Conservation (phyloP, 1,284 basidiomycete species). For the Cryptococcus sp. region DNA sequence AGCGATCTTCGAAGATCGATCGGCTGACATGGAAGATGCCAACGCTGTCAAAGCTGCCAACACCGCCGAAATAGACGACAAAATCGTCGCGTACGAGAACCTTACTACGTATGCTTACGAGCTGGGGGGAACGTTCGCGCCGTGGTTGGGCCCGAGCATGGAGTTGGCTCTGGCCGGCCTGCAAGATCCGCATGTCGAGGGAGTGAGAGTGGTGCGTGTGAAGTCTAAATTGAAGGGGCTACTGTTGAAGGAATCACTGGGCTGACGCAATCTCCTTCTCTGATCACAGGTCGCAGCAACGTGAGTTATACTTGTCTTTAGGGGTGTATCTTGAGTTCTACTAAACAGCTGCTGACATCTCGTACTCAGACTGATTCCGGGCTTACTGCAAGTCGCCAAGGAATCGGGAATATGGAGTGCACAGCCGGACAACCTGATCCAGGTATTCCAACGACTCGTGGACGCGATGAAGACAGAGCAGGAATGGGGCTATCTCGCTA, state of each 20-base stretch:
- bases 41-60: constrained; percentile 53
- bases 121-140: constrained; percentile 68
- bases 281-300: constrained; percentile 59
- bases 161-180: constrained; percentile 71
- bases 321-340: neutral
- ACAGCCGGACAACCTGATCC: constrained; percentile 68
- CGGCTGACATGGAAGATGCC: constrained; percentile 55
- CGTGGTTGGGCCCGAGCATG: constrained; percentile 69
- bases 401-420: constrained; percentile 61
- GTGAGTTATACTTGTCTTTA: too few relatives aligned
- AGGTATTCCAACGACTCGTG: constrained; percentile 69
- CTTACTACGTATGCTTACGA: constrained; percentile 76
- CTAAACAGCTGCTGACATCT: constrained; percentile 9
- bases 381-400: constrained; percentile 70
- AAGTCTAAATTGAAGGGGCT: neutral
- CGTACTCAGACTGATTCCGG: constrained; percentile 66
- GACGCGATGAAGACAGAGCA: constrained; percentile 66
- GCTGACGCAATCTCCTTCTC: neutral
- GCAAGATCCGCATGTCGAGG: constrained; percentile 76
- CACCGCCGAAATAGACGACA: constrained; percentile 79
- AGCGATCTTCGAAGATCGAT: constrained; percentile 16
- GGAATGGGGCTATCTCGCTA: constrained; percentile 72
- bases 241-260: too few relatives aligned
- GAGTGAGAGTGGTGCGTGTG: constrained; percentile 66
- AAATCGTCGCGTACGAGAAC: constrained; percentile 79